These are phyloP conservation scores for Mycena latifolia DNA, from an alignment of 768 basidiomycete genomes.

Conservation along the genomic window DNA sequence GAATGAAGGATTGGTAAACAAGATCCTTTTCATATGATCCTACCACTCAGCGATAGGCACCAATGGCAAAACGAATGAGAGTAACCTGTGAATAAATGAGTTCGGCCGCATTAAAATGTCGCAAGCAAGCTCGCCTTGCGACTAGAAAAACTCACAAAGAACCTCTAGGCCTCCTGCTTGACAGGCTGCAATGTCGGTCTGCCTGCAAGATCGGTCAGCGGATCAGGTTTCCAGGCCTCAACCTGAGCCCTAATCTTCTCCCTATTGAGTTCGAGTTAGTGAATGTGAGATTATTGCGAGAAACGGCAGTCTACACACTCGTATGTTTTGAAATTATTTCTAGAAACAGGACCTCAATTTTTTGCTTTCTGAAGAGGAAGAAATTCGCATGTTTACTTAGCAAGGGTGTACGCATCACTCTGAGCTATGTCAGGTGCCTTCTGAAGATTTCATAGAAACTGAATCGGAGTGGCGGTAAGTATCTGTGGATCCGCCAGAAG, in stretches of 20 bases:
- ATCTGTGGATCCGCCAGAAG: not conserved
- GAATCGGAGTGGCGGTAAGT: not conserved
- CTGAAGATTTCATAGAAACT: constrained; percentile 5
- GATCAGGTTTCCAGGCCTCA: not conserved
- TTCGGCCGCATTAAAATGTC: too few species aligned
- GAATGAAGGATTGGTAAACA: too few species aligned
- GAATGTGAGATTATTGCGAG: not conserved
- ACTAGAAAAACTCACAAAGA: too few species aligned
- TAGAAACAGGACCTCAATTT: not conserved
- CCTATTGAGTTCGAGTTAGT: not conserved
- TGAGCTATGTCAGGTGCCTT: not conserved
- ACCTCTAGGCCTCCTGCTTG: not conserved
- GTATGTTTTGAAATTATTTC: not conserved
- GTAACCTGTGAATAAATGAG: too few species aligned
- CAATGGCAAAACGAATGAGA: too few species aligned
- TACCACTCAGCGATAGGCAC: too few species aligned
- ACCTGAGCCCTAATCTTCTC: not conserved
- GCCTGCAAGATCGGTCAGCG: not conserved
- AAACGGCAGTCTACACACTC: not conserved
- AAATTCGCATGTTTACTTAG: constrained; percentile 3
- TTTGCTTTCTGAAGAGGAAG: not conserved
- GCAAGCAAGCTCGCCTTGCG: too few species aligned
- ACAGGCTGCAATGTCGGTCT: not conserved
- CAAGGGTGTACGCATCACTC: constrained; percentile 5
- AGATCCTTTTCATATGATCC: too few species aligned